A percentile compares a stretch with the other conserved stretches of the same genome.
Evolutionary conservation across 73 alveolate genomes (phyloP).

Genomic region (Symbiodinium pilosum): DNA sequence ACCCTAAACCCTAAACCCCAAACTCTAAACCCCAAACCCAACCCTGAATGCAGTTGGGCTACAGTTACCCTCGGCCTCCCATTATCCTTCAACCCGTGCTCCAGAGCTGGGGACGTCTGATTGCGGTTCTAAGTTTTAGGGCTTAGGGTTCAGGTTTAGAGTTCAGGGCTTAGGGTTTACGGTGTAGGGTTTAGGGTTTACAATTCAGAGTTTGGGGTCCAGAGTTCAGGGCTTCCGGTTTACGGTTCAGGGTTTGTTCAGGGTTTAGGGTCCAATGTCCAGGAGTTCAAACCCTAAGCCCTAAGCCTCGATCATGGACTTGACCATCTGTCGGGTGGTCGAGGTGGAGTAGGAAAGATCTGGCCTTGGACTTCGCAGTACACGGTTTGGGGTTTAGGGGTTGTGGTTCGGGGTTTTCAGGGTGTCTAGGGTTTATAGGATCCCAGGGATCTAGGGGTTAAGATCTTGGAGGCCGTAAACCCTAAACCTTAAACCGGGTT

Average conservation of each 20-base stretch:
- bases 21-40: too few species aligned
- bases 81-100: too few species aligned
- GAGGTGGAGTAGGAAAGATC: conserved; percentile 81
- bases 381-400: background rate
- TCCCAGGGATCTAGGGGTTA: too few species aligned
- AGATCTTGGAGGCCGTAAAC: too few species aligned
- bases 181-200: background rate
- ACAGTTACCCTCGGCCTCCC: too few species aligned
- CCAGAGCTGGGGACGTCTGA: too few species aligned
- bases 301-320: conserved; percentile 73
- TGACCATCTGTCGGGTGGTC: conserved; percentile 82
- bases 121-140: too few species aligned
- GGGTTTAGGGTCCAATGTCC: background rate
- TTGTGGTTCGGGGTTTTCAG: background rate
- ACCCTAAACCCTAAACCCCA: too few species aligned
- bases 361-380: background rate
- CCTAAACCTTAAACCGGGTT: background rate
- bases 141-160: background rate
- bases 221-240: background rate
- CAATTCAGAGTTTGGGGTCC: background rate
- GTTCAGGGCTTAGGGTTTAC: background rate
- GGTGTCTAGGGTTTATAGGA: too few species aligned
- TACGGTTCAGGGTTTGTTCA: background rate
- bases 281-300: background rate
- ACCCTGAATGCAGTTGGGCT: too few species aligned